These are phyloP conservation scores for Triticum urartu DNA, from an alignment of 176 grass and related monocot genomes.

Conservation along the genomic window DNA sequence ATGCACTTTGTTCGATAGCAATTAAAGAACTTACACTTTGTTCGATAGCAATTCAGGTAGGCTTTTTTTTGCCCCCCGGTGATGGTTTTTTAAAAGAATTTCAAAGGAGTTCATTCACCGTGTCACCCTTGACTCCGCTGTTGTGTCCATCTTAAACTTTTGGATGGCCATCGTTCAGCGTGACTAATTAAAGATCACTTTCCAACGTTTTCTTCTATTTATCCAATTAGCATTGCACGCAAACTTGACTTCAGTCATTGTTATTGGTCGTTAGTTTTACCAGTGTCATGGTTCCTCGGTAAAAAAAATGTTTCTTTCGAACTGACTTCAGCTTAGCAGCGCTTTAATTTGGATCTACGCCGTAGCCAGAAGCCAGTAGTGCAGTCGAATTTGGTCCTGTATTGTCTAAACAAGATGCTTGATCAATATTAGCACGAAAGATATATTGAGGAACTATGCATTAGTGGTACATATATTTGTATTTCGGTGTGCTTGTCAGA, in stretches of 20 bases:
- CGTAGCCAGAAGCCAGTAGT: not conserved
- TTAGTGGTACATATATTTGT: not conserved
- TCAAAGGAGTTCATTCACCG: not conserved
- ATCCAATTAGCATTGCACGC: not conserved
- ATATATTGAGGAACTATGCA: not conserved
- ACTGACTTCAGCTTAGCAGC: not conserved
- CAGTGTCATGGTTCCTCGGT: not conserved
- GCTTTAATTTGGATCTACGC: not conserved
- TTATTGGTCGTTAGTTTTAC: not conserved
- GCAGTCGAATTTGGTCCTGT: not conserved
- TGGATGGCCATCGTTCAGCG: not conserved
- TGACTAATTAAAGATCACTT: not conserved
- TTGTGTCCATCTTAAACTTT: not conserved
- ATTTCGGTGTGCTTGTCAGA: not conserved
- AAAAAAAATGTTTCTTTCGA: not conserved
- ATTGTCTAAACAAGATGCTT: not conserved
- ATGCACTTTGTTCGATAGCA: too few relatives aligned
- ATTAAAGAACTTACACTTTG: too few relatives aligned
- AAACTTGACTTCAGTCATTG: not conserved
- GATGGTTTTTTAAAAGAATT: too few relatives aligned
- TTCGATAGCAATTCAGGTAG: too few relatives aligned
- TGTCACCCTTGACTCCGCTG: not conserved
- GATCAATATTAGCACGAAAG: not conserved
- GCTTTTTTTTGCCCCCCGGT: too few relatives aligned
- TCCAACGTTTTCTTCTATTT: not conserved